Percentiles rank a stretch among this genome's conserved stretches.
Evolutionary conservation across 495 filamentous ascomycete species (phyloP).

Genomic region (Aspergillus funiculosus): DNA sequence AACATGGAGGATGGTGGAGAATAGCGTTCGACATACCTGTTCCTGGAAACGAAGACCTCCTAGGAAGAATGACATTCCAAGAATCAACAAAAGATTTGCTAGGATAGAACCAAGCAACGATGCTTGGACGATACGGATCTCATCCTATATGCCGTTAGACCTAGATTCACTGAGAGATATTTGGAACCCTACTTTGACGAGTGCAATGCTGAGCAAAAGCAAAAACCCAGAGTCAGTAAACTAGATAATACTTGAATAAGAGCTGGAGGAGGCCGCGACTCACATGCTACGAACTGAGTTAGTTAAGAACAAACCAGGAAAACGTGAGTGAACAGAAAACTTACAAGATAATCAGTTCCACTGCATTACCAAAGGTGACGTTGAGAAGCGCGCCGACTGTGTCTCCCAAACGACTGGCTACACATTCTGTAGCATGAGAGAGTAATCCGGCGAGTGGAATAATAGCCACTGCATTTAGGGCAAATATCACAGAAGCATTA

Average conservation of each 20-base stretch:
- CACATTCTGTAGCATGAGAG: constrained; percentile 74
- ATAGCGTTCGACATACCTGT: constrained; percentile 51
- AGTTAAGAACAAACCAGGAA: not conserved
- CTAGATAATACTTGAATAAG: too few species aligned
- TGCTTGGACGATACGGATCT: constrained; percentile 86
- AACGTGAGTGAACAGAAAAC: not conserved
- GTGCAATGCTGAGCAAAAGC: constrained; percentile 31
- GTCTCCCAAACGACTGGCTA: constrained; percentile 71
- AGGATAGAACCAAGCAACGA: constrained; percentile 84
- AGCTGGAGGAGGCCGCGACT: too few species aligned
- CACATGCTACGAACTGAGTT: constrained; percentile 17
- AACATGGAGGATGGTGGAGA: not conserved
- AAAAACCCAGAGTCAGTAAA: too few species aligned
- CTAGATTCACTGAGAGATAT: not conserved
- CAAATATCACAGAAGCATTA: constrained; percentile 55
- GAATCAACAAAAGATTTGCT: constrained; percentile 78
- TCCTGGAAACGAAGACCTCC: constrained; percentile 84
- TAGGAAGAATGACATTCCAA: constrained; percentile 84
- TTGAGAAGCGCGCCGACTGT: constrained; percentile 78
- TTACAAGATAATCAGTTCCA: constrained; percentile 82
- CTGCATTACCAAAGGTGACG: constrained; percentile 84
- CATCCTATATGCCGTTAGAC: constrained; percentile 50
- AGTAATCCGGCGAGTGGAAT: constrained; percentile 77
- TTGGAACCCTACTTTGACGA: constrained; percentile 29
- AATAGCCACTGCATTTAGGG: constrained; percentile 78